These are phyloP conservation scores for Basidiobolus meristosporus DNA, from an alignment of 371 early-diverging fungal genomes.

Conservation along the genomic window DNA sequence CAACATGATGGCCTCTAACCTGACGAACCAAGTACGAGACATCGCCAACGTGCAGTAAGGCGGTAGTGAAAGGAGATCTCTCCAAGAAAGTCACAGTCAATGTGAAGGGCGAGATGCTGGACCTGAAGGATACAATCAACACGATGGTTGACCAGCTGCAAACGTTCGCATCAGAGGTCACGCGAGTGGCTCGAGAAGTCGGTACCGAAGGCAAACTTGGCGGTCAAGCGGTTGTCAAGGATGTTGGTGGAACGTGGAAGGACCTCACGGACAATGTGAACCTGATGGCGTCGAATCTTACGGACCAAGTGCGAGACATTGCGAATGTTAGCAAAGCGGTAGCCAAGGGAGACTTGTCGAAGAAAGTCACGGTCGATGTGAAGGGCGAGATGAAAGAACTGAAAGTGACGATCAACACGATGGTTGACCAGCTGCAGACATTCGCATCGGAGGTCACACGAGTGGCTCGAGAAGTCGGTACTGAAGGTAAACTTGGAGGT, in stretches of 20 bases:
- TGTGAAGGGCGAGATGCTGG: constrained; percentile 30
- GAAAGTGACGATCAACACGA: constrained; percentile 17
- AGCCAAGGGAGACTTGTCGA: constrained; percentile 23
- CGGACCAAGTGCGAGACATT: no score
- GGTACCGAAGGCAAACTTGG: no score
- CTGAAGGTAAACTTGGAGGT: no score
- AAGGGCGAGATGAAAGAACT: constrained; percentile 23
- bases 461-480: no score
- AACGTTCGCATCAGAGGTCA: no score
- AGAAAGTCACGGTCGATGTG: constrained; percentile 16
- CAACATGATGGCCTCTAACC: constrained; percentile 21
- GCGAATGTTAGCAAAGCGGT: no score
- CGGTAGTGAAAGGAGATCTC: constrained; percentile 42
- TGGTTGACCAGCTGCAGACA: constrained; percentile 17
- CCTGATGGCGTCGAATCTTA: no score
- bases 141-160: constrained; percentile 37
- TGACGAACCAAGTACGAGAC: constrained; percentile 27
- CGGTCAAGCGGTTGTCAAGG: no score
- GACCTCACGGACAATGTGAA: no score
- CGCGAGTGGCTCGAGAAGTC: no score
- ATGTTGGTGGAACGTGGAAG: no score
- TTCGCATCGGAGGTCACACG: constrained; percentile 34
- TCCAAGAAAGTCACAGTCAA: constrained; percentile 25
- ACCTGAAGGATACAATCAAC: constrained; percentile 36
- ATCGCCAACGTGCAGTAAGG: constrained; percentile 27